Base-by-base conservation (phyloP, 176 grass and related monocot species). In the Oryza glaberrima region DNA sequence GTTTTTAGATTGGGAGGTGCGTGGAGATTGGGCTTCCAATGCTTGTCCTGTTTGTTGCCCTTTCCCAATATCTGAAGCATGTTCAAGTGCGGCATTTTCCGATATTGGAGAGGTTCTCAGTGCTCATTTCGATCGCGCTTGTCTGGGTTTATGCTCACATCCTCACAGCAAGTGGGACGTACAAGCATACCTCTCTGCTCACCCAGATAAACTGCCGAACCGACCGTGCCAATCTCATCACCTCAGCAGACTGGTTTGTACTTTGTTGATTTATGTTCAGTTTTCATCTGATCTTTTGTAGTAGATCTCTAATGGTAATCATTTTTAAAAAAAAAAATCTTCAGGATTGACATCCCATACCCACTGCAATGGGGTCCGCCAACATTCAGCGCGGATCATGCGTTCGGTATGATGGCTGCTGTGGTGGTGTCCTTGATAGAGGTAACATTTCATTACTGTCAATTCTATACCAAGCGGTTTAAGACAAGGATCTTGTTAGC, bases 351-450 rank as follows among this genome's bases (percentile, higher is more conserved):
- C 69, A 34, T 93, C 56, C 94, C 94, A 51, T 92, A 88, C 43
- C 94, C 94, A 16, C 71, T 97, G 77, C 94, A 97, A 81, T 97
- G 94, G 94, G 94, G 94, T 75, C 46, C 94, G 0, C 94, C 94
- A 1, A 94, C 85, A 26, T 97, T 97, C 36, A 80, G 92, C 34
- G 91, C 91, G 3, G 91, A 90, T 67, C 94, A 97, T 77, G 83
- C 84, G 40, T 97, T 97, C 4, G 94, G 94, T 9, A 97, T 97
- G 94, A 97, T 97, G 89, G 91, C 91, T 88, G 94, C 94, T 30
- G 91, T 88, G 9, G 11, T 97, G 34, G 94, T 97, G 68, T 97
- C 94, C 45, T 81, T 97, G 78, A 64, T 94, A 52, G 94, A 97
- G 89, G 94, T 93, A 84, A 30, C 4, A 20, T 58, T 45, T 14